These are phyloP conservation scores for Anastatica hierochuntica DNA, from an alignment of 345 rosid genomes.

Conservation along the genomic window DNA sequence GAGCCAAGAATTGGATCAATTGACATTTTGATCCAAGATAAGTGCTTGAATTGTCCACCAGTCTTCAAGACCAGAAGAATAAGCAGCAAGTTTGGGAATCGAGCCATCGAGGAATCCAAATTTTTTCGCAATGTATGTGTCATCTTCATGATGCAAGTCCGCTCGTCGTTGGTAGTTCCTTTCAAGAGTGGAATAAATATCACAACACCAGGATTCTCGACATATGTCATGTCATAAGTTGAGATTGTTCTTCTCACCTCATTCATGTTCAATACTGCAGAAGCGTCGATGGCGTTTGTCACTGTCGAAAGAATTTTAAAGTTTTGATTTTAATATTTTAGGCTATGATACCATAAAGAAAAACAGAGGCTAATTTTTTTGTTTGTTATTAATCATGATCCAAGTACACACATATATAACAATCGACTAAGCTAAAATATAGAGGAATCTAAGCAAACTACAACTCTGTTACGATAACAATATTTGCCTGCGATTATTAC, in stretches of 20 bases:
- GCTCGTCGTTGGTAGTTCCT: background rate
- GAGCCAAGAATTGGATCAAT: background rate
- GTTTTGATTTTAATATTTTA: no score
- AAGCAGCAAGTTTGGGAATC: background rate
- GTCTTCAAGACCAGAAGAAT: background rate
- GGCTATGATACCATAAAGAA: no score
- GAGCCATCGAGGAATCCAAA: background rate
- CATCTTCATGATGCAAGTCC: background rate
- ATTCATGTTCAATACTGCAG: no score
- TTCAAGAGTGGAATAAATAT: background rate
- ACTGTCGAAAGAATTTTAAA: no score
- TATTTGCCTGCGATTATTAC: no score
- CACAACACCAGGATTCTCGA: background rate
- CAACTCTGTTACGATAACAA: no score
- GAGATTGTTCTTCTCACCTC: background rate
- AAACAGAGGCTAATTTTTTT: no score
- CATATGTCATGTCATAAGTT: background rate
- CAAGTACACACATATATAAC: no score
- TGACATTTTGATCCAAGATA: background rate
- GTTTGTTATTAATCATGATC: no score
- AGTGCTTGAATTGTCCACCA: background rate
- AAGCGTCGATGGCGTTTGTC: no score
- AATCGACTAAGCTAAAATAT: no score
- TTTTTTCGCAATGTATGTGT: background rate
- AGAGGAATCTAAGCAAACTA: no score